Evolutionary conservation across 441 rosid genomes (phyloP), one percentile per base, ranked within the genome.

Genomic region (Bruguiera hainesii): DNA sequence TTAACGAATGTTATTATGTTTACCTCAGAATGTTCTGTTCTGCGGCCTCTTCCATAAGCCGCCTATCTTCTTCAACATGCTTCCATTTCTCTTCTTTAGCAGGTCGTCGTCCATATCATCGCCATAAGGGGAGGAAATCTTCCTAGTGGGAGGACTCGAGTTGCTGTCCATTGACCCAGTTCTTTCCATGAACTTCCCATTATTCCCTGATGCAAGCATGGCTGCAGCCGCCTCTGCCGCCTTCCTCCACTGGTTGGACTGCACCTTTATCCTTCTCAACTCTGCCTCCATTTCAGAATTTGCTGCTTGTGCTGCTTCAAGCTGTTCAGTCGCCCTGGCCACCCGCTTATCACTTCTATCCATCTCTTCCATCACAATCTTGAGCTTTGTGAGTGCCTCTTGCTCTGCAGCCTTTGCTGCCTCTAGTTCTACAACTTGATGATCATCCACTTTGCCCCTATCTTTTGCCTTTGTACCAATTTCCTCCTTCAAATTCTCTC

Each of bases 171-270:
- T 73, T 7, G 96, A 82, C 31, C 86, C 82, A 0, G 88, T 68
- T 70, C 88, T 81, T 65, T 91, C 93, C 25, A 70, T 81, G 9
- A 79, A 69, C 80, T 85, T 91, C 63, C 97, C 96, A 35, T 85
- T 73, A 81, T 84, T 88, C 56, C 92, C 92, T 5, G 82, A 70
- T n/a, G 96, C 77, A 62, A 96, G 79, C 85, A 96, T 88, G 25
- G 97, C 72, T 15, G 98, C 88, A 0, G 99, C 98, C 4, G 96
- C 97, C 82, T 93, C 98, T 0, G 97, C 99, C 5, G 99, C 98
- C 78, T 96, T 96, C 81, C 99, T 87, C 99, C 99, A 90, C 67
- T 90, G 99, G 72, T 96, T 92, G 42, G 97, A 80, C 70, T 96
- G 99, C 73, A 93, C 99, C 76, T 89, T 93, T 58, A 93, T 71